Base-by-base conservation (phyloP, 1,139 yeast species). In the Williopsis jadinii region DNA sequence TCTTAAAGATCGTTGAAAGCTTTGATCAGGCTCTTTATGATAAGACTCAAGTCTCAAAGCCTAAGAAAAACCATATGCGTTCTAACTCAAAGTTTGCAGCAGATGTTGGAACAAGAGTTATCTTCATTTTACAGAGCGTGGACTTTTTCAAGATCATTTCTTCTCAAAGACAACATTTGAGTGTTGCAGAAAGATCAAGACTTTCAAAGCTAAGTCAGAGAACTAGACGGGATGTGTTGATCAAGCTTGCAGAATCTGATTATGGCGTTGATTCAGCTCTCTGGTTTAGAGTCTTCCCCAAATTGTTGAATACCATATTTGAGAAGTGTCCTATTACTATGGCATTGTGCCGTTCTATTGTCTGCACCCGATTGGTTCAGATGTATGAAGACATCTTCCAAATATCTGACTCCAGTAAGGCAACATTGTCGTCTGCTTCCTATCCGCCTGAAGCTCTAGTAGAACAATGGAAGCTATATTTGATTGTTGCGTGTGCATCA, bases 181-280 rank as follows among this genome's bases (percentile, higher is more conserved):
- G 95, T 61, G 76, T 74, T 40, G 95, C 96, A 1, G 98, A 94
- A 60, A 70, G 84, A 37, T 76, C 80, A 15, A 65, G 97, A 36
- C 66, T 90, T 13, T 56, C 79, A 2, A 84, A 84, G 52, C 62
- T 92, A 37, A 77, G 74, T 45, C 68, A 70, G 37, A 80, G 76
- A 50, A 67, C 63, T 30, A 64, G 73, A 47, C 77, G 77, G 45
- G 84, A 84, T 29, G 73, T 85, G 2, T 63, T 94, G 24, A 68
- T 84, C 0, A 71, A 79, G 41, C 64, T 92, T 11, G 96, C 95
- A 0, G 96, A 86, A 53, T 84, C 95, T 2, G 95, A 85, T 47
- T 84, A 88, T 56, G 97, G 97, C 2, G 90, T 92, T 9, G 98
- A 94, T 60, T 81, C 95, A 1, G 95, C 98, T 0, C 66, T 94